phyloP scores from a whole-genome alignment of 192 early-diverging fungal species.

The Neocallimastix lanati region DNA sequence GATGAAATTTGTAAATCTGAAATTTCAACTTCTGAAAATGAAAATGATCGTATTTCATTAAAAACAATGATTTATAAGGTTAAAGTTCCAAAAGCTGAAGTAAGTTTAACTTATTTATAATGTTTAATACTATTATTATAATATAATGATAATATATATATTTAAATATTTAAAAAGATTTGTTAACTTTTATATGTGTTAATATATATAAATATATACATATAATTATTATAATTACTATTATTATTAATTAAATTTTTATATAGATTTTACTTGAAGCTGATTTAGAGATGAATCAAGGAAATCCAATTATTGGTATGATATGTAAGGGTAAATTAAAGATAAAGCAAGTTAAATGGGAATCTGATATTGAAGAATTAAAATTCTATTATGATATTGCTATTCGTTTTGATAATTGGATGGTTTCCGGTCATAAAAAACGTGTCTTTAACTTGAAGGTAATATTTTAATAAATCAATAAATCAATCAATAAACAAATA shows the following conservation, averaged over 20 bases:
- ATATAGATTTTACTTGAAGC: not conserved
- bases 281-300: not conserved
- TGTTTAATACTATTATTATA: too few species aligned
- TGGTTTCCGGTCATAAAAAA: not conserved
- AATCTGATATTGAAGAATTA: not conserved
- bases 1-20: not conserved
- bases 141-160: too few species aligned
- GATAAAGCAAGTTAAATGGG: not conserved
- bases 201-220: too few species aligned
- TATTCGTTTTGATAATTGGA: not conserved
- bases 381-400: not conserved
- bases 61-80: not conserved
- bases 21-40: not conserved
- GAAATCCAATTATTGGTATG: not conserved
- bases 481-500: too few species aligned
- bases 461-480: not conserved
- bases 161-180: too few species aligned
- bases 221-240: too few species aligned
- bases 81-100: not conserved
- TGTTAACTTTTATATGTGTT: too few species aligned
- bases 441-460: not conserved
- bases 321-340: not conserved
- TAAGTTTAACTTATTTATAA: not conserved
- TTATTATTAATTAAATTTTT: too few species aligned
- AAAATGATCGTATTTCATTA: not conserved